Base-by-base conservation (phyloP, 768 basidiomycete species). In the Calocera cornea region DNA sequence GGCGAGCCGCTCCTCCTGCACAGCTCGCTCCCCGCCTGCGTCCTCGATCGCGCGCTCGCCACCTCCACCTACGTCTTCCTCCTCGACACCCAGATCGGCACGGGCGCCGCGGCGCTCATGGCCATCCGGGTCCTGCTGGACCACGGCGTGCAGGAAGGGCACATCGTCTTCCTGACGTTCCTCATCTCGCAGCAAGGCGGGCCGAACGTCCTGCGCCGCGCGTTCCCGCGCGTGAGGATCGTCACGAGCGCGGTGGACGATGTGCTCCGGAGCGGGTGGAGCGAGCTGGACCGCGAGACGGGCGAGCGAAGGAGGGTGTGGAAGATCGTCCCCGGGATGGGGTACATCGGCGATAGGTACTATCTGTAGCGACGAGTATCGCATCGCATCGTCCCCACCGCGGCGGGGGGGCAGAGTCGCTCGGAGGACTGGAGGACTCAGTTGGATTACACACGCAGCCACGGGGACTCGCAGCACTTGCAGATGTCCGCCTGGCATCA, bases 21-120 rank as follows among this genome's bases (percentile, higher is more conserved):
- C 72, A 82, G 83, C 66, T 85, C 85, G 78, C 83, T 99, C 27
- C 95, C 95, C 0, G 75, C 79, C 2, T 87, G 80, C 73, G 76
- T 98, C 65, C 88, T 91, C 41, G 77, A 83, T 12, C 79, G 87
- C 44, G 79, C 84, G 64, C 78, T 80, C 40, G 92, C 94, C 1
- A 76, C 80, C 69, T 78, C 89, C 34, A 79, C 88, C 0, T 90
- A 86, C 79, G 95, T 97, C 0, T 89, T 97, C 75, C 76, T 99
- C 12, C 81, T 97, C 44, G 95, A 97, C 73, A 88, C 90, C 19
- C 94, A 95, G 87, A 92, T 98, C 75, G 93, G 92, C 5, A 97
- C 95, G 0, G 95, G 88, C 2, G 94, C 95, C 0, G 86, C 91
- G 2, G 87, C 88, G 22, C 90, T 97, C 76, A 97, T 98, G 95